phyloP scores from a whole-genome alignment of 352 stramenopile genomes.

The Pythium biforme region DNA sequence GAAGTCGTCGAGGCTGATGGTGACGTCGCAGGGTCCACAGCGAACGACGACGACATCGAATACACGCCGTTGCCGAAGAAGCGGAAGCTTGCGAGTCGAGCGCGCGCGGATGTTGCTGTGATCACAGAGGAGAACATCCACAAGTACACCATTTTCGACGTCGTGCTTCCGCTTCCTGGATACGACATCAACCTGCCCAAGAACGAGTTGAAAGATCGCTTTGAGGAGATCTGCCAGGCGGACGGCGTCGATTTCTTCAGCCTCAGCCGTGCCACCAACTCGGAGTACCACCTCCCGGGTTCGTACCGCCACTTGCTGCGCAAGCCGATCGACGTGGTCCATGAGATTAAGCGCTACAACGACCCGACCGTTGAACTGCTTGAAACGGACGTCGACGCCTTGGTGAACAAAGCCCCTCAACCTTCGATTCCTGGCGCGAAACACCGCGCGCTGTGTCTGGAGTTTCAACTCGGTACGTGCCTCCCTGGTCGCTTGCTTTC shows the following conservation, averaged over 20 bases:
- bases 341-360: slow-evolving; percentile 92
- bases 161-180: slow-evolving; percentile 94
- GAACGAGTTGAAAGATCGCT: slow-evolving; percentile 60
- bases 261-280: slow-evolving; percentile 40
- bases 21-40: not conserved
- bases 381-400: slow-evolving; percentile 91
- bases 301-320: slow-evolving; percentile 55
- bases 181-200: slow-evolving; percentile 35
- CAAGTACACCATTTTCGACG: slow-evolving; percentile 90
- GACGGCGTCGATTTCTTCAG: slow-evolving; percentile 38
- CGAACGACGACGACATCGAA: slow-evolving; percentile 3
- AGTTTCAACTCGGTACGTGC: slow-evolving; percentile 73
- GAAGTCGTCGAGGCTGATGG: slow-evolving; percentile 3
- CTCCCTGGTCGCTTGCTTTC: not conserved
- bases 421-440: slow-evolving; percentile 63
- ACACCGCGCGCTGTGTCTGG: slow-evolving; percentile 67
- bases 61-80: slow-evolving; percentile 8
- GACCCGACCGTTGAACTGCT: slow-evolving; percentile 92
- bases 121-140: slow-evolving; percentile 75
- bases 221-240: slow-evolving; percentile 50
- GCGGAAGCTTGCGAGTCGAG: not conserved
- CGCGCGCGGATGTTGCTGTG: slow-evolving; percentile 22
- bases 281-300: slow-evolving; percentile 59
- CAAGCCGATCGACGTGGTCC: slow-evolving; percentile 71
- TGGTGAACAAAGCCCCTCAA: slow-evolving; percentile 37